Percentiles rank a stretch among this genome's conserved stretches.
Evolutionary conservation across 1,284 basidiomycete species (phyloP).

Genomic region (Vanrija humicola): DNA sequence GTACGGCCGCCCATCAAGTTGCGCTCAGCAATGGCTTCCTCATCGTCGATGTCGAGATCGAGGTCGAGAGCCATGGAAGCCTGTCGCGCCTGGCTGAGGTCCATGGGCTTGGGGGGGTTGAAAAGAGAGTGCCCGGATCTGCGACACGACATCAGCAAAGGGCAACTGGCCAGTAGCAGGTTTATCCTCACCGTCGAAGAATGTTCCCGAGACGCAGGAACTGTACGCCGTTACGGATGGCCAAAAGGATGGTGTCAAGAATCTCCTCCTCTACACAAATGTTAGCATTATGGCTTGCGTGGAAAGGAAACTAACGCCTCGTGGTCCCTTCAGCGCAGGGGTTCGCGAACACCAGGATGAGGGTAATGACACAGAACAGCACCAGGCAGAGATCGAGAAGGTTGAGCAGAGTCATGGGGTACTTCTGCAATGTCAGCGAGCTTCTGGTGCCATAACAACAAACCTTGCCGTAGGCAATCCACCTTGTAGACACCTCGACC

Average conservation of each 20-base stretch:
- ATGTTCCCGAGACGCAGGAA: slow-evolving; percentile 83
- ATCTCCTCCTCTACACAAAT: slow-evolving; percentile 75
- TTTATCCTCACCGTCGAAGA: slow-evolving; percentile 70
- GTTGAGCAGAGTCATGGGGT: slow-evolving; percentile 90
- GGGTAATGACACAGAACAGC: slow-evolving; percentile 75
- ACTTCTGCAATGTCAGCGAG: slow-evolving; percentile 62
- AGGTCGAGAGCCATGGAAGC: slow-evolving; percentile 55
- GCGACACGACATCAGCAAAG: background rate
- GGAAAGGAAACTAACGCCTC: slow-evolving; percentile 27
- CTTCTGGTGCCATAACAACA: slow-evolving; percentile 31
- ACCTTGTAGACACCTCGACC: slow-evolving; percentile 77
- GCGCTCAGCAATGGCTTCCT: slow-evolving; percentile 44
- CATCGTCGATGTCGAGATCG: slow-evolving; percentile 65
- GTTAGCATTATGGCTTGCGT: slow-evolving; percentile 41
- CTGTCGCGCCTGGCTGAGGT: slow-evolving; percentile 58
- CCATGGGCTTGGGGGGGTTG: slow-evolving; percentile 84
- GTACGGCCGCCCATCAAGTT: slow-evolving; percentile 17
- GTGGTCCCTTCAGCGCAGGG: slow-evolving; percentile 41
- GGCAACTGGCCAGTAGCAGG: background rate
- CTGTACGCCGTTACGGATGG: slow-evolving; percentile 85
- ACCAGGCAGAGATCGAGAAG: slow-evolving; percentile 80
- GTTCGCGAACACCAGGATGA: slow-evolving; percentile 72
- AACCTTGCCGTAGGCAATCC: slow-evolving; percentile 85
- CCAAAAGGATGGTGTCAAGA: slow-evolving; percentile 80
- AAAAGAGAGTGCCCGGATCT: slow-evolving; percentile 94